Evolutionary conservation across 352 stramenopile genomes (phyloP).

Genomic region (Achlya hypogyna): DNA sequence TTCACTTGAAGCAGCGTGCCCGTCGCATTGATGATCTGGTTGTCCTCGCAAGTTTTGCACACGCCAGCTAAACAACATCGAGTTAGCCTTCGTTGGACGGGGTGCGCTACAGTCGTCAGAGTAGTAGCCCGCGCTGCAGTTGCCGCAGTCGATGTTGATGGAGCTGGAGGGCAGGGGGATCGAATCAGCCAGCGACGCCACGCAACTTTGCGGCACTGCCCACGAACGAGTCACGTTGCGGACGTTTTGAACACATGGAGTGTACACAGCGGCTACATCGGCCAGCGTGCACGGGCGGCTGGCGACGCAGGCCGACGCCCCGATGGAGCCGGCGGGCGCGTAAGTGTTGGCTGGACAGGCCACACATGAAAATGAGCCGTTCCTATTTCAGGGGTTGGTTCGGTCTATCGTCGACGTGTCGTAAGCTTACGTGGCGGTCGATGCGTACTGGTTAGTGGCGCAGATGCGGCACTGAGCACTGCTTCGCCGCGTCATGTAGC

Average conservation of each 20-base stretch:
- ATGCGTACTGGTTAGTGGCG: slow-evolving; percentile 66
- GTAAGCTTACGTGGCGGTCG: slow-evolving; percentile 6
- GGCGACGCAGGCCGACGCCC: slow-evolving; percentile 49
- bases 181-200: slow-evolving; percentile 31
- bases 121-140: slow-evolving; percentile 40
- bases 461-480: slow-evolving; percentile 74
- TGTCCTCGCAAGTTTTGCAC: slow-evolving; percentile 36
- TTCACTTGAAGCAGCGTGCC: slow-evolving; percentile 7
- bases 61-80: not conserved
- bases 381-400: slow-evolving; percentile 51
- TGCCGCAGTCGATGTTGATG: slow-evolving; percentile 35
- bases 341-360: slow-evolving; percentile 50
- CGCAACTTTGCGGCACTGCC: slow-evolving; percentile 57
- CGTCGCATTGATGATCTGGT: slow-evolving; percentile 21
- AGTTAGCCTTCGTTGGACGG: not conserved
- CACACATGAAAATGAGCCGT: slow-evolving; percentile 65
- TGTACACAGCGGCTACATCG: slow-evolving; percentile 53
- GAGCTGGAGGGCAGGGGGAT: slow-evolving; percentile 36
- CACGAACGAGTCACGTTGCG: slow-evolving; percentile 55
- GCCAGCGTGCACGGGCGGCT: slow-evolving; percentile 49
- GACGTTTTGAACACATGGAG: slow-evolving; percentile 39
- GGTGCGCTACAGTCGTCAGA: slow-evolving; percentile 23
- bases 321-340: slow-evolving; percentile 64
- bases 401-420: not conserved
- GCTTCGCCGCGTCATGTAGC: slow-evolving; percentile 65